phyloP scores from a whole-genome alignment of 352 stramenopile species.

The Lagenidium sp. region DNA sequence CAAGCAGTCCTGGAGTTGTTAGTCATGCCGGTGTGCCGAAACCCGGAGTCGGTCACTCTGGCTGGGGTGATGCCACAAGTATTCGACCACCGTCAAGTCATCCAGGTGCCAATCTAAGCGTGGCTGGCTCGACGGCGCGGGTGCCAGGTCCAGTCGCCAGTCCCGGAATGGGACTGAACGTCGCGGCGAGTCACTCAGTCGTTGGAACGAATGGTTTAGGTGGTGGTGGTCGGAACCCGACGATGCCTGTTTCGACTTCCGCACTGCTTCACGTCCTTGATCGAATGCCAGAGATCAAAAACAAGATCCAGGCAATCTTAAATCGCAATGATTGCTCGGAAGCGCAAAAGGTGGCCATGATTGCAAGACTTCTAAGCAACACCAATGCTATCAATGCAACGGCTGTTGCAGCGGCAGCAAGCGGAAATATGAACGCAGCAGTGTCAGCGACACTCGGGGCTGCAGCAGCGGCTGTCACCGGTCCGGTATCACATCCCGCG shows the following conservation, averaged over 20 bases:
- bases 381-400: slow-evolving; percentile 63
- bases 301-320: slow-evolving; percentile 84
- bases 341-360: slow-evolving; percentile 84
- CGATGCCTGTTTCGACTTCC: slow-evolving; percentile 70
- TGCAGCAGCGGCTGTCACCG: background rate
- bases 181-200: too few relatives aligned
- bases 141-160: too few relatives aligned
- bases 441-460: slow-evolving; percentile 14
- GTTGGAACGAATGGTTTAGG: background rate
- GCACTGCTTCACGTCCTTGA: slow-evolving; percentile 76
- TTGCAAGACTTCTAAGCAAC: slow-evolving; percentile 75
- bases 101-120: too few relatives aligned
- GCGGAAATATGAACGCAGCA: slow-evolving; percentile 11
- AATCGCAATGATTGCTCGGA: slow-evolving; percentile 82
- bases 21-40: too few relatives aligned
- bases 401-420: slow-evolving; percentile 14
- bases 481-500: background rate
- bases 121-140: too few relatives aligned
- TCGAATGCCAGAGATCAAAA: slow-evolving; percentile 85
- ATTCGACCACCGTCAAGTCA: too few relatives aligned
- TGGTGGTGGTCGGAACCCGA: slow-evolving; percentile 1
- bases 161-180: too few relatives aligned
- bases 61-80: too few relatives aligned
- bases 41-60: too few relatives aligned
- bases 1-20: too few relatives aligned